Evolutionary conservation across 75 land plant species (phyloP).

Genomic region (Pinus taeda): DNA sequence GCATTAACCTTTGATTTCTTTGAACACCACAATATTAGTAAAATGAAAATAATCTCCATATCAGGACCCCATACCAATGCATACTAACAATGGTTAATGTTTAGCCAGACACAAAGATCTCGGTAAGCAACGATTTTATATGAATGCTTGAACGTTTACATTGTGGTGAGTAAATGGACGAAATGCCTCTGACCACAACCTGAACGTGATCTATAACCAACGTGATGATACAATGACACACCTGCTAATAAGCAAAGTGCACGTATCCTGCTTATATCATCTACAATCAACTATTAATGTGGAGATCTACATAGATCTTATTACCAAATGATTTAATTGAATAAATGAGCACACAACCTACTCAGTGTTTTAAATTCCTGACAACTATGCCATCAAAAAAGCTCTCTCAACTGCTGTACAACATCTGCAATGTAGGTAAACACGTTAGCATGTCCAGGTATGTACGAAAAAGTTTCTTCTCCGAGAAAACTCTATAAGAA

Average conservation of each 20-base stretch:
- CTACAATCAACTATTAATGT: neutral
- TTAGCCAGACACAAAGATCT: neutral
- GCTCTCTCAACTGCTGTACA: conserved; percentile 59
- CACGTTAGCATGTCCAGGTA: neutral
- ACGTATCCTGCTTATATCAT: neutral
- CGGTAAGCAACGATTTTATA: no score
- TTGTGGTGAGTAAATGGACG: neutral
- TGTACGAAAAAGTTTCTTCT: neutral
- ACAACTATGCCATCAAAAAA: conserved; percentile 13
- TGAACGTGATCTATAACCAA: neutral
- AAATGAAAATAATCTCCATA: neutral
- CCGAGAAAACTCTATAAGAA: neutral
- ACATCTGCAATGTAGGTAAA: conserved; percentile 52
- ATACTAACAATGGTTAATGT: neutral
- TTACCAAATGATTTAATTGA: neutral
- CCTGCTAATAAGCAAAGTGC: neutral
- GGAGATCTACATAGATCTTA: neutral
- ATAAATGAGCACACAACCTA: neutral
- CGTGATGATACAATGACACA: neutral
- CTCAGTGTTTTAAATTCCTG: neutral
- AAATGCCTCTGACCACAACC: neutral
- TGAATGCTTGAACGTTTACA: neutral
- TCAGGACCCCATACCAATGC: neutral
- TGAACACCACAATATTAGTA: neutral
- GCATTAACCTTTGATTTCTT: neutral